Base-by-base conservation (phyloP, 208 protist genomes). In the Acanthamoeba sp. region DNA sequence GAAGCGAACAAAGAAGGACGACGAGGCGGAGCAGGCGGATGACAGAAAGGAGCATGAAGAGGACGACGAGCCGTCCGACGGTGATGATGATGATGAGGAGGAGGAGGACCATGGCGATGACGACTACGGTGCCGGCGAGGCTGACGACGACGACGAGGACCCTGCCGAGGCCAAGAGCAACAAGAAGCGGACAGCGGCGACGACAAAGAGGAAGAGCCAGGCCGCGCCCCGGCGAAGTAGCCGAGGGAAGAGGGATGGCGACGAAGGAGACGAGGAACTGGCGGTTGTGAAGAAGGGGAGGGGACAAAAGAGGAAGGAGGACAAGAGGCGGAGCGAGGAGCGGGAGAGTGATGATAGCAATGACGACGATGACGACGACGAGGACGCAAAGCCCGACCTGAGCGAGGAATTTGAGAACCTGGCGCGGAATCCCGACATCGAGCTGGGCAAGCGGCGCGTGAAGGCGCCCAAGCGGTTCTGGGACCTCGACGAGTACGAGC, bases 381-480 rank as follows among this genome's bases (percentile, higher is more conserved):
- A 84, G 24, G 48, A 87, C 29, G 45, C n/a, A 14, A 87, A 87
- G 78, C 78, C 78, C 45, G 78, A 87, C 22, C 45, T 87, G n/a
- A 87, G 78, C 78, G 78, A 87, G 36, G 78, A 87, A 45, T 87
- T 87, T 59, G 78, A 87, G 48, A 52, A 87, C 18, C 48, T 87
- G 29, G 78, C 78, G 24, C 38, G 42, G 29, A 87, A 87, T 87
- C 78, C 78, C 1, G 78, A 87, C 45, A 87, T 87, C 48, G 45
- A 87, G 38, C 45, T 87, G 45, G 78, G 78, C 48, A 87, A 87
- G 78, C 40, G 78, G 14, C 78, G 78, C 45, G 78, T 87, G 78
- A 87, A 87, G 45, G 78, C 78, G n/a, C 78, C 78, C 48, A 87
- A 87, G 45, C 78, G 78, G 27, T 87, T 87, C 78, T 59, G 78